Conservation (phyloP, 352 stramenopile species). For the Elongisporangium undulatum region DNA sequence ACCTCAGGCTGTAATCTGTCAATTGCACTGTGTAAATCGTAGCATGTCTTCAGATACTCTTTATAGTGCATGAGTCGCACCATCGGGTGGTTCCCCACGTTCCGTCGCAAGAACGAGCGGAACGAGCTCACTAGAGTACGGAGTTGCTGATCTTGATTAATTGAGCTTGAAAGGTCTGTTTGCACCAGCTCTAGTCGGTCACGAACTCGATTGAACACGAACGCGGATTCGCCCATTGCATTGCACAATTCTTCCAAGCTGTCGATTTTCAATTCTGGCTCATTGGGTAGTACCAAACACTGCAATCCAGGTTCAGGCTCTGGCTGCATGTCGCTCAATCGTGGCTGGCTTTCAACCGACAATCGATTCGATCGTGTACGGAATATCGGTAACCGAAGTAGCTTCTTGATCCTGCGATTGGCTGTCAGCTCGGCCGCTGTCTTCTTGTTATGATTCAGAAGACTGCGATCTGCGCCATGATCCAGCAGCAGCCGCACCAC, state of each 20-base stretch:
- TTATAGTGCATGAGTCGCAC: background rate
- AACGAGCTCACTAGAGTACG: background rate
- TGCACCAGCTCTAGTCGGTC: background rate
- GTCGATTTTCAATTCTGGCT: background rate
- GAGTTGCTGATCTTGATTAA: background rate
- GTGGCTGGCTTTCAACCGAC: background rate
- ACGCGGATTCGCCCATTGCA: background rate
- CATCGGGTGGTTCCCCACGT: background rate
- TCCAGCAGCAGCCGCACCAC: background rate
- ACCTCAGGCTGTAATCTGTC: background rate
- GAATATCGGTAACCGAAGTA: background rate
- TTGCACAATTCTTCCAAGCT: background rate
- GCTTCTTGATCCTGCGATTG: background rate
- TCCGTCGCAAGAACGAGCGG: background rate
- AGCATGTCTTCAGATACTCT: background rate
- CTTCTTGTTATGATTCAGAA: background rate
- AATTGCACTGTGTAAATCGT: background rate
- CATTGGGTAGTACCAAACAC: no score
- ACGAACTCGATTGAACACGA: background rate
- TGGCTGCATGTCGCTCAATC: background rate
- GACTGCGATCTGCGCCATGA: background rate
- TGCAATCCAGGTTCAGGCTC: background rate
- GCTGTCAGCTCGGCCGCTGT: background rate
- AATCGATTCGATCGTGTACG: no score
- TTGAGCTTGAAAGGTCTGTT: background rate